Conservation (phyloP, 192 early-diverging fungal genomes). For the Rhizoclosmatium sp. region DNA sequence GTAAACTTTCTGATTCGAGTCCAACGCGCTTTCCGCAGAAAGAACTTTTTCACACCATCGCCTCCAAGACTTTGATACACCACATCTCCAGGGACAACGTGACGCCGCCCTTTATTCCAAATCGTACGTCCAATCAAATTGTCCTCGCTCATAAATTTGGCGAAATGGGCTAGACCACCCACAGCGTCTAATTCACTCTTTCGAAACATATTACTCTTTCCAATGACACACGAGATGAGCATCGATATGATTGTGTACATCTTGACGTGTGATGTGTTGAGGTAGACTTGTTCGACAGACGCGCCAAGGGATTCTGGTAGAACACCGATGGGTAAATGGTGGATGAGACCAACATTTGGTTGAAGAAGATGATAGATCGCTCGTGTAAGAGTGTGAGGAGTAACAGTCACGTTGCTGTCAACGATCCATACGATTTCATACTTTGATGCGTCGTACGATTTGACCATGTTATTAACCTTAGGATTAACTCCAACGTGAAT, state of each 20-base stretch:
- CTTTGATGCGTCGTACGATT: conserved; percentile 76
- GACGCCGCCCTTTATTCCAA: conserved; percentile 78
- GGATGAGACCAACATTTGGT: conserved; percentile 86
- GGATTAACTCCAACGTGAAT: conserved; percentile 87
- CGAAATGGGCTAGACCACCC: conserved; percentile 86
- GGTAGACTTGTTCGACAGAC: conserved; percentile 84
- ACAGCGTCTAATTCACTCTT: conserved; percentile 78
- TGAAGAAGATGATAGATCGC: conserved; percentile 77
- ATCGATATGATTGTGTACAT: conserved; percentile 95
- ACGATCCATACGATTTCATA: conserved; percentile 93
- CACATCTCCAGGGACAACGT: conserved; percentile 86
- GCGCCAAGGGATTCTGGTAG: conserved; percentile 76
- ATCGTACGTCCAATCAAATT: conserved; percentile 90
- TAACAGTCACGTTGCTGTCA: conserved; percentile 89
- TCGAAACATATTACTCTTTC: conserved; percentile 93
- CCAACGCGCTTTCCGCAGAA: conserved; percentile 85
- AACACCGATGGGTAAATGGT: conserved; percentile 90
- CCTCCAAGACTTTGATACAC: conserved; percentile 85
- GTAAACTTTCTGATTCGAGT: conserved; percentile 93
- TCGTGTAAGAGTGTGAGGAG: conserved; percentile 76
- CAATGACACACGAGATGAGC: conserved; percentile 87
- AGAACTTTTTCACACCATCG: conserved; percentile 77
- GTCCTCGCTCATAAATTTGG: conserved; percentile 92
- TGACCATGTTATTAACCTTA: conserved; percentile 95
- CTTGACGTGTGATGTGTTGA: conserved; percentile 90